Conservation (phyloP, 768 basidiomycete species). For the Ramaria sp. region DNA sequence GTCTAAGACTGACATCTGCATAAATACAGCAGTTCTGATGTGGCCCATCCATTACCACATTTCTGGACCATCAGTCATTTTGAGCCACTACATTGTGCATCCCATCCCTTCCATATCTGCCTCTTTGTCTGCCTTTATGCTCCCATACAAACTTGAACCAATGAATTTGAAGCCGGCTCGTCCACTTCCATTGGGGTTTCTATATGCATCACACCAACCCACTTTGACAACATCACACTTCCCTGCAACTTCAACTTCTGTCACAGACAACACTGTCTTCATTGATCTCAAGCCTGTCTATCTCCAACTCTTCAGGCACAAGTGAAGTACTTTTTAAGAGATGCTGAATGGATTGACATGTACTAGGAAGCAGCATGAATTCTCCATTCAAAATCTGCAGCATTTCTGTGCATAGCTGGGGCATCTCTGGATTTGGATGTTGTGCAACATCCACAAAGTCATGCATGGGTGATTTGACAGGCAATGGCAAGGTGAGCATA, state of each 20-base stretch:
- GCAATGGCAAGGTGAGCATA: conserved; percentile 32
- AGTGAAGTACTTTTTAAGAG: conserved; percentile 53
- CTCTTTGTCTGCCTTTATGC: not conserved
- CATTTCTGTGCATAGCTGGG: not conserved
- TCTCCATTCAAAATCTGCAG: not conserved
- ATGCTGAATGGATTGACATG: conserved; percentile 42
- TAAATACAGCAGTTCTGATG: conserved; percentile 63
- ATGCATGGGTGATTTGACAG: not conserved
- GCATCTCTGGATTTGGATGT: conserved; percentile 41
- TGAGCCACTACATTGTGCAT: conserved; percentile 58
- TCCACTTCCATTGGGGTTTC: conserved; percentile 22
- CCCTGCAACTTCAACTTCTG: conserved; percentile 41
- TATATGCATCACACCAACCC: conserved; percentile 43
- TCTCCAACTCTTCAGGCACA: conserved; percentile 60
- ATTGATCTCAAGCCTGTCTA: conserved; percentile 52
- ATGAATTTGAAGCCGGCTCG: not conserved
- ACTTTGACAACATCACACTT: conserved; percentile 52
- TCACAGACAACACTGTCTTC: conserved; percentile 69
- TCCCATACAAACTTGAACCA: not conserved
- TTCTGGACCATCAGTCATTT: conserved; percentile 48
- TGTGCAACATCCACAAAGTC: not conserved
- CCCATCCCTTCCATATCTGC: conserved; percentile 34
- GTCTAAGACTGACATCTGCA: conserved; percentile 26
- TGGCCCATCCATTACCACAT: conserved; percentile 67
- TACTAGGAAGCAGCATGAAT: not conserved